phyloP scores from a whole-genome alignment of 2,329 filamentous ascomycete species.

The Sporothrix humicola region DNA sequence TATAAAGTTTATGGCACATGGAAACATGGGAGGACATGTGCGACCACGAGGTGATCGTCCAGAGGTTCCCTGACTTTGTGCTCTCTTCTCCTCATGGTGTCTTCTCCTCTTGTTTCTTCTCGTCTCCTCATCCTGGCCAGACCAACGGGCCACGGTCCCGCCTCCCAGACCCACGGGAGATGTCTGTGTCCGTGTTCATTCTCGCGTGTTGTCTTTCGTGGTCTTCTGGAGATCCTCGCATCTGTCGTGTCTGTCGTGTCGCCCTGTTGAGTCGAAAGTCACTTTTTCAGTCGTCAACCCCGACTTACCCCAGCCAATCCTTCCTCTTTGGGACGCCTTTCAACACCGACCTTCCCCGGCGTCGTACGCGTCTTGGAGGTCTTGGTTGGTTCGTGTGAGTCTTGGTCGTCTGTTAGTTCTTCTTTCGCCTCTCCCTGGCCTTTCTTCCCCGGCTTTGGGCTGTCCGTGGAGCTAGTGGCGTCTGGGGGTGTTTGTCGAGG shows the following conservation, averaged over 20 bases:
- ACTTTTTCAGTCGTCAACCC: neutral
- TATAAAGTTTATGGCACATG: neutral
- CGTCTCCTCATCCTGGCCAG: neutral
- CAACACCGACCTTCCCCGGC: conserved; percentile 8
- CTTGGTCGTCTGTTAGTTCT: neutral
- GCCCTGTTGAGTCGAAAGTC: neutral
- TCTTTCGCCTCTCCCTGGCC: neutral
- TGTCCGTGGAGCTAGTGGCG: neutral
- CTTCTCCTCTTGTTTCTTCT: neutral
- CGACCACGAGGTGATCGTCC: neutral
- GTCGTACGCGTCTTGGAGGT: neutral
- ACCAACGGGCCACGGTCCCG: neutral
- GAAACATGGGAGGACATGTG: neutral
- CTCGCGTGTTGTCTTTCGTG: neutral
- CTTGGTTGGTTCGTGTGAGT: no score
- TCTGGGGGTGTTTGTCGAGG: neutral
- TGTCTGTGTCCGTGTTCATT: neutral
- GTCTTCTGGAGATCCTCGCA: neutral
- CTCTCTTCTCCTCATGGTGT: neutral
- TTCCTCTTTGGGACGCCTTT: neutral
- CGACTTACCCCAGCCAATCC: neutral
- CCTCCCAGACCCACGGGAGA: neutral
- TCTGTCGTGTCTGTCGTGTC: neutral
- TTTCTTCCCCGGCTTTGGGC: neutral
- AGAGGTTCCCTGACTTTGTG: neutral